Percentiles rank a stretch among this genome's conserved stretches.
These are phyloP conservation scores for Hymenoscyphus fraxineus DNA, from an alignment of 2,329 filamentous ascomycete species.

Conservation along the genomic window DNA sequence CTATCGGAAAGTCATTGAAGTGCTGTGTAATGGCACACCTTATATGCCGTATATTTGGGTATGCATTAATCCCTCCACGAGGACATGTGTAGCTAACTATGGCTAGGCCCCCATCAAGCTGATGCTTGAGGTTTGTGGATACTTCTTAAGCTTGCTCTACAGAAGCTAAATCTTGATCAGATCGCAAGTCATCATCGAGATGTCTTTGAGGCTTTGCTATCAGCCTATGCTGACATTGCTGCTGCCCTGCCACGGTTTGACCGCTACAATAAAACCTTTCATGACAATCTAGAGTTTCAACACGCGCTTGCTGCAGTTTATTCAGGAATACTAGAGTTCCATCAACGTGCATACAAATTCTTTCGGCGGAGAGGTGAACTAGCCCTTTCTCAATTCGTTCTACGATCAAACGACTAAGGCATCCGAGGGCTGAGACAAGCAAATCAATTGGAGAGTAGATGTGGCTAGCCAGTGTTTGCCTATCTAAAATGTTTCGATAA, in stretches of 20 bases:
- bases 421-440: too few relatives aligned
- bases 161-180: background rate
- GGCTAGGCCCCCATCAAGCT: conserved; percentile 17
- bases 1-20: conserved; percentile 41
- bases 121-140: conserved; percentile 13
- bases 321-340: conserved; percentile 45
- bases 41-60: conserved; percentile 45
- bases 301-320: conserved; percentile 43
- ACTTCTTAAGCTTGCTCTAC: background rate
- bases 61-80: background rate
- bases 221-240: conserved; percentile 40
- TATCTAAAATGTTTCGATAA: too few relatives aligned
- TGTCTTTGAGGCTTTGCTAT: conserved; percentile 42
- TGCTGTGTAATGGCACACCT: conserved; percentile 45
- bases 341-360: conserved; percentile 45
- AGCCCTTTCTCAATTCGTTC: background rate
- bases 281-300: conserved; percentile 38
- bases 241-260: conserved; percentile 40
- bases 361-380: conserved; percentile 31
- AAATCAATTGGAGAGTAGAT: too few relatives aligned
- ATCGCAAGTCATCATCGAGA: conserved; percentile 22
- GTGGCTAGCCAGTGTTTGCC: too few relatives aligned
- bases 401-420: background rate
- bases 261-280: conserved; percentile 35
- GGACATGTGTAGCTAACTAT: background rate